phyloP scores from a whole-genome alignment of 306 rosid species.

The Mimosa bimucronata region DNA sequence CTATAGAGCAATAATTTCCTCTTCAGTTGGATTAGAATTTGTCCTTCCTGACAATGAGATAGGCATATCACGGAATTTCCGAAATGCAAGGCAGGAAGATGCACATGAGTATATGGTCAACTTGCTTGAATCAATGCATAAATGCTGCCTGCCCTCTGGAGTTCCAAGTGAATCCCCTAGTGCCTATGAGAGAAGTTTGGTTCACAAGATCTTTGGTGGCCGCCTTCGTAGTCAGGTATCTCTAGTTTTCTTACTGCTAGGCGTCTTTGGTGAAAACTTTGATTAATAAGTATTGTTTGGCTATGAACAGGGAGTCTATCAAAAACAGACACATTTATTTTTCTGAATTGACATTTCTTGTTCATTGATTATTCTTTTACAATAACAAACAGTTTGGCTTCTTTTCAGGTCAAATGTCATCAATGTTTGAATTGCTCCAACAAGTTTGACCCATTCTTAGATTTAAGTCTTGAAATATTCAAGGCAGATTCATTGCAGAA shows the following conservation, averaged over 20 bases:
- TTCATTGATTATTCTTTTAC: not conserved
- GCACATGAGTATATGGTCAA: slow-evolving; percentile 99
- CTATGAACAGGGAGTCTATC: slow-evolving; percentile 13
- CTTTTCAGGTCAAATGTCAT: slow-evolving; percentile 82
- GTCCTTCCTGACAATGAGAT: slow-evolving; percentile 57
- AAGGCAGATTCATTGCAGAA: slow-evolving; percentile 84
- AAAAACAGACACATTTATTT: not conserved
- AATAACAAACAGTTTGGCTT: slow-evolving; percentile 10
- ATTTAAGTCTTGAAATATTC: slow-evolving; percentile 90
- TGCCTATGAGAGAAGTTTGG: slow-evolving; percentile 97
- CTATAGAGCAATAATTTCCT: not conserved
- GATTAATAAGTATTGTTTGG: not conserved
- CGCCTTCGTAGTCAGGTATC: slow-evolving; percentile 91
- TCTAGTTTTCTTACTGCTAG: slow-evolving; percentile 18
- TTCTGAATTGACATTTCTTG: not conserved
- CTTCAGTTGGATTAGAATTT: slow-evolving; percentile 33
- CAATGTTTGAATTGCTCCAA: slow-evolving; percentile 85
- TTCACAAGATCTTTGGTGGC: slow-evolving; percentile 95
- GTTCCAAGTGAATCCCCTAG: slow-evolving; percentile 90
- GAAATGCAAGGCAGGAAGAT: slow-evolving; percentile 92
- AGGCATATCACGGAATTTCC: slow-evolving; percentile 93
- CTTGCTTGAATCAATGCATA: slow-evolving; percentile 97
- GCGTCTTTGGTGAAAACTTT: not conserved
- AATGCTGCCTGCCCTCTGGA: slow-evolving; percentile 94
- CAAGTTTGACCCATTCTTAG: slow-evolving; percentile 92